Base-by-base conservation (phyloP, 805 yeast species). In the Monosporozyma solicola region DNA sequence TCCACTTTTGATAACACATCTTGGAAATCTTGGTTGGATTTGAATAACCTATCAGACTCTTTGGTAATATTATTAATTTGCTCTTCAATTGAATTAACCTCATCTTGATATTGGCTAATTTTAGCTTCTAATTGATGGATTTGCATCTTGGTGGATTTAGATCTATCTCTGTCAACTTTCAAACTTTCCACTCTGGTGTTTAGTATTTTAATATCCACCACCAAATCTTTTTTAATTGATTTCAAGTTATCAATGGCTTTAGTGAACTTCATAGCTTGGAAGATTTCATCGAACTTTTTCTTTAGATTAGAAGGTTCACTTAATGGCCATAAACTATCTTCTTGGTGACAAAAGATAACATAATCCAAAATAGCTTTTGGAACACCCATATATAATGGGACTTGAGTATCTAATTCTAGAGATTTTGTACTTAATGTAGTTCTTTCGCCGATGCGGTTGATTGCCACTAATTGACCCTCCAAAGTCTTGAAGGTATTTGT, bases 261-360 rank as follows among this genome's bases (percentile, higher is more conserved):
- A 0, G 97, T 89, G 63, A 87, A 95, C 66, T 88, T 90, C 59
- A 89, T 80, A 0, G 97, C 97, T 69, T 94, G 97, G 63, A 94
- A 94, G 8, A 94, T 92, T 68, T 94, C 99, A 67, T 94, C 99
- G 62, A 94, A 95, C 51, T 92, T 79, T 70, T 91, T 91, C 70
- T 94, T 95, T 65, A 94, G 76, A 11, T 78, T 78, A 2, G 95
- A 77, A 1, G 99, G 95, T 68, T 94, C 99, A 59, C 91, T 80
- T 48, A 94, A 74, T 1, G 99, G 99, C 99, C 99, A 94, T 31
- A 89, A 69, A 60, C 92, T 84, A 55, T 94, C 99, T 63, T 94
- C 99, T 67, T 94, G 99, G 64, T 94, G 99, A 63, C 99, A 92
- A 69, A 94, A 94, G 1, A 92, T 84, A 44, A 94, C 99, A 65